Evolutionary conservation across 2,329 filamentous ascomycete species (phyloP).

Genomic region (Ophiostoma ulmi): DNA sequence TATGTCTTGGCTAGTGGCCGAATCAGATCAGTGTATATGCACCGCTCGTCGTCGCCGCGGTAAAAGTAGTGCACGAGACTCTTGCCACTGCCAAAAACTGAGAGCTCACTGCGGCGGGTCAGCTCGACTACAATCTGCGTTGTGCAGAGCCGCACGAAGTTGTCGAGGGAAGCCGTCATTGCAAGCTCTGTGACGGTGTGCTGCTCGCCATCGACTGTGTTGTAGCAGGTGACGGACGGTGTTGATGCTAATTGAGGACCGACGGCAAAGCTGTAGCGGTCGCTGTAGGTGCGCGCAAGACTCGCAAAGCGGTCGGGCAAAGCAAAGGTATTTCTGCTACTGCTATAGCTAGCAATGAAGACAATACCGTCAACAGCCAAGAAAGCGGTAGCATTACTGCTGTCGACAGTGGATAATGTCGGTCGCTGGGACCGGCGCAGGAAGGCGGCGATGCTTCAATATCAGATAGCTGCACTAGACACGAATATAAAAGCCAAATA

Average conservation of each 20-base stretch:
- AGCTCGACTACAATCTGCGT: slow-evolving; percentile 42
- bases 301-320: slow-evolving; percentile 33
- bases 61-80: slow-evolving; percentile 37
- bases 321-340: slow-evolving; percentile 20
- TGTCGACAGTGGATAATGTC: neutral
- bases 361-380: neutral
- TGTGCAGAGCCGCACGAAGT: slow-evolving; percentile 37
- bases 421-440: neutral
- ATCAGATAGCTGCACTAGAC: neutral
- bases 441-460: neutral
- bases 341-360: neutral
- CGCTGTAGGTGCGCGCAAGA: slow-evolving; percentile 36
- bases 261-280: slow-evolving; percentile 42
- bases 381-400: neutral
- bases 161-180: slow-evolving; percentile 27
- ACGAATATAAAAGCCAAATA: neutral
- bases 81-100: slow-evolving; percentile 30
- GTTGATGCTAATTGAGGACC: slow-evolving; percentile 19
- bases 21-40: slow-evolving; percentile 36
- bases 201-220: slow-evolving; percentile 37
- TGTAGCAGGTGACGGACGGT: slow-evolving; percentile 37
- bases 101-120: slow-evolving; percentile 42
- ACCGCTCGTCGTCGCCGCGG: slow-evolving; percentile 32
- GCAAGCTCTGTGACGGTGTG: slow-evolving; percentile 34
- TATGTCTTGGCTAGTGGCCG: slow-evolving; percentile 42